Evolutionary conservation across 2,329 filamentous ascomycete genomes (phyloP), one percentile per base, ranked within the genome.

Genomic region (Didymella lethalis): DNA sequence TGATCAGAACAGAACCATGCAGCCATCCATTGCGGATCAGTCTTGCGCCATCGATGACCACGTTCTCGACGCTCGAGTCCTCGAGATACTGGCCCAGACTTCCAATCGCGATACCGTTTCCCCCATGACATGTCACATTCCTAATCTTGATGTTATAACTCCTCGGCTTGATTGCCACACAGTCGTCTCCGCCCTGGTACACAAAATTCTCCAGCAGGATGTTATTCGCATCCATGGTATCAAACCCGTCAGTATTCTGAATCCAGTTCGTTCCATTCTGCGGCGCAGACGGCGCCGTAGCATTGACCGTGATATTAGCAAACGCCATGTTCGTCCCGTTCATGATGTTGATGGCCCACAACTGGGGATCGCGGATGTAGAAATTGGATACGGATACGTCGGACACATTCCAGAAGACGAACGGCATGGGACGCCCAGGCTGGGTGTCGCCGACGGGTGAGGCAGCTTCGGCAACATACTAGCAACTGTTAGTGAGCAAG

Each of bases 261-360:
- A 53, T 53, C 50, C 50, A 53, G 14, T 53, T 53, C 14, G 50
- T 53, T 11, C 50, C 50, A 4, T 53, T 46, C 14, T 34, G 38
- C 16, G 43, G 50, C 20, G 50, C 50, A 20, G 50, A 38, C 2
- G 50, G 50, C n/a, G 50, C 50, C 2, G 50, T 53, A 2, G 50
- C 50, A 34, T 53, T 53, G 2, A 53, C 50, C 7, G 43, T 53
- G 32, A 53, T 53, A 14, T 53, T 53, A 26, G 23, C 45, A 41
- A 53, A 53, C 7, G 50, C 50, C 50, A 53, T 53, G 12, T 53
- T 46, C 14, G 50, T 53, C 23, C 50, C 50, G 18, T 53, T 53
- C 50, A 53, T 53, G 31, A 53, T 53, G 43, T 53, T 53, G 50
- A 53, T 53, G 6, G 50, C 41, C 50, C 50, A 53, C 5, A 53